Percentiles rank a stretch among this genome's conserved stretches.
Conservation (phyloP, 1,139 yeast species). For the Pneumocystis murina region DNA sequence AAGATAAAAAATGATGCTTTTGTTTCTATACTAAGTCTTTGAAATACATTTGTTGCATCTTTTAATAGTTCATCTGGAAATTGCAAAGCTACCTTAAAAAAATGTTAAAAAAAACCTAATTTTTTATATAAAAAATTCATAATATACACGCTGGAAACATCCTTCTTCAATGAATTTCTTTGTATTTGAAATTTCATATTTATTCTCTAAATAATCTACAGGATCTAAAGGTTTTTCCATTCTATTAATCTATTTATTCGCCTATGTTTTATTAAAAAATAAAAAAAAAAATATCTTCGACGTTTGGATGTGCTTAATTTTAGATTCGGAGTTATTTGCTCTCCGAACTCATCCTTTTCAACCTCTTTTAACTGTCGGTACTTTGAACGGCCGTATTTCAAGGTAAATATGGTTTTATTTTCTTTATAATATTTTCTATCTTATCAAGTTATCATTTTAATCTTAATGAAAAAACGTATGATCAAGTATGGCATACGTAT, state of each 20-base stretch:
- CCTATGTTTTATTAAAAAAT: no score
- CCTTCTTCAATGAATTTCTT: neutral
- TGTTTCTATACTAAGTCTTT: slow-evolving; percentile 29
- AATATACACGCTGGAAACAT: neutral
- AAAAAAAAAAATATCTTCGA: neutral
- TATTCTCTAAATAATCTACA: neutral
- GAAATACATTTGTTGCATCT: slow-evolving; percentile 62
- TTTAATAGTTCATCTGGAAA: slow-evolving; percentile 71
- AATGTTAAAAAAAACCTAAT: no score
- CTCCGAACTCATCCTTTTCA: neutral
- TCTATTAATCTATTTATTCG: neutral
- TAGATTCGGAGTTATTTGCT: neutral
- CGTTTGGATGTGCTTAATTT: neutral
- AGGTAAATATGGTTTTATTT: neutral
- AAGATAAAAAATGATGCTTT: slow-evolving; percentile 26
- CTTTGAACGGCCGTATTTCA: neutral
- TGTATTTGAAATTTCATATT: neutral
- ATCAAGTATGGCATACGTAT: neutral
- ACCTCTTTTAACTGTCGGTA: neutral
- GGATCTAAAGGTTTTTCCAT: neutral
- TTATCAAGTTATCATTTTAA: no score
- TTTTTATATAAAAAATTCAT: neutral
- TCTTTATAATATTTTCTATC: neutral
- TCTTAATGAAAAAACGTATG: neutral
- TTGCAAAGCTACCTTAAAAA: slow-evolving; percentile 49